Conservation (phyloP, 306 rosid species). For the Cucurbita moschata region DNA sequence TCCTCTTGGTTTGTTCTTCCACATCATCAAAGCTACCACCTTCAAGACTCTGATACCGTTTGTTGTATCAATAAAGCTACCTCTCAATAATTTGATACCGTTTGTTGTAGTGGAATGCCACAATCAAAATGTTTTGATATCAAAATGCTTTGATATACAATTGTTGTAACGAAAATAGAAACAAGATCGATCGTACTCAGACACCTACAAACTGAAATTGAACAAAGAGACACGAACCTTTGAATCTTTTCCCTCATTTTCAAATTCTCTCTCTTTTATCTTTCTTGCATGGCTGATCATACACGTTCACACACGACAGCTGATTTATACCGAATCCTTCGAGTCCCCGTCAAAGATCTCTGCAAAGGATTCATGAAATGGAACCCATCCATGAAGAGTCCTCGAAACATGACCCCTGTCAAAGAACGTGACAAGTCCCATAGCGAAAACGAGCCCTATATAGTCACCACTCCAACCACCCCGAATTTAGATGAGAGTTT, state of each 20-base stretch:
- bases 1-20: not conserved
- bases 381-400: constrained; percentile 16
- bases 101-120: no score
- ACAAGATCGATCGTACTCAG: no score
- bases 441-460: constrained; percentile 2
- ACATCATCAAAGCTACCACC: no score
- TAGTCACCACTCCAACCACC: constrained; percentile 17
- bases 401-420: not conserved
- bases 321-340: constrained; percentile 36
- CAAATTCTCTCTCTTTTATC: not conserved
- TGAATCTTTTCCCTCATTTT: no score
- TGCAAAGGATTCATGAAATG: constrained; percentile 39
- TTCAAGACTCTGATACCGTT: no score
- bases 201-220: no score
- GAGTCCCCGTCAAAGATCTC: constrained; percentile 45
- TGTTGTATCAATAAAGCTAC: no score
- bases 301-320: constrained; percentile 25
- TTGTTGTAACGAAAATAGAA: no score
- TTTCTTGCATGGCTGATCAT: constrained; percentile 38
- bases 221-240: no score
- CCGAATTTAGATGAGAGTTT: constrained; percentile 32
- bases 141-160: no score
- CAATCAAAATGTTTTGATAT: no score
- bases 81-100: no score
- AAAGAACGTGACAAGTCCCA: constrained; percentile 1